Evolutionary conservation across 805 yeast species (phyloP).

Genomic region (Metschnikowia drakensbergensis): DNA sequence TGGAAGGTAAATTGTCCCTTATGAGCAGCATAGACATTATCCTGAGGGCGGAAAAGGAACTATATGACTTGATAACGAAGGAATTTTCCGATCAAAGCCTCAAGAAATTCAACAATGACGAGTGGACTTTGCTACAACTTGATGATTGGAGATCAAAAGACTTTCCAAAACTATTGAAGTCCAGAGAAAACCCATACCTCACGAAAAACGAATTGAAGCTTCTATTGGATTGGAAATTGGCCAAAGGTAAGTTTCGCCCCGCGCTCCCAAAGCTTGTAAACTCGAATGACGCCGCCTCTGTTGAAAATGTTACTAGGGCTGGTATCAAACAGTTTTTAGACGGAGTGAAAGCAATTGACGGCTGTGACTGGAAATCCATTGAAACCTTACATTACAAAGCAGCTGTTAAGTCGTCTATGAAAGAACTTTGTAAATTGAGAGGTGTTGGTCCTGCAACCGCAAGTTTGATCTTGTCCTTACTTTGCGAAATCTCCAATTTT

Average conservation of each 20-base stretch:
- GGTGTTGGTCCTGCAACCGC: constrained; percentile 55
- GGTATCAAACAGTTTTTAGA: constrained; percentile 22
- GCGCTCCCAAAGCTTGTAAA: constrained; percentile 39
- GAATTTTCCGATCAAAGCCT: constrained; percentile 26
- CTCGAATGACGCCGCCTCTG: constrained; percentile 31
- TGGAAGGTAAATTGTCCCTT: too few species aligned
- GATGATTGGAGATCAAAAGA: constrained; percentile 35
- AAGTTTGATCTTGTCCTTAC: constrained; percentile 39
- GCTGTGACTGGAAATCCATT: constrained; percentile 9
- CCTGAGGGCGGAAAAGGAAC: constrained; percentile 8
- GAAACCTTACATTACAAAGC: constrained; percentile 15
- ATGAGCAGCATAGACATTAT: not conserved
- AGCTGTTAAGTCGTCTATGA: constrained; percentile 24
- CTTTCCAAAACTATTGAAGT: constrained; percentile 27
- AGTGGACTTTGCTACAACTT: constrained; percentile 29
- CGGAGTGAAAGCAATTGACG: not conserved
- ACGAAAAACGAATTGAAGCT: constrained; percentile 38
- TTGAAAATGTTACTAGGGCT: constrained; percentile 26
- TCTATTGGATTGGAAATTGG: constrained; percentile 48
- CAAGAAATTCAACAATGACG: constrained; percentile 23
- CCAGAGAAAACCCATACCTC: constrained; percentile 25
- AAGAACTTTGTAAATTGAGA: constrained; percentile 30
- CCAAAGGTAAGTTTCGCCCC: constrained; percentile 42
- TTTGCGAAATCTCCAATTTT: constrained; percentile 17
- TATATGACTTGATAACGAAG: constrained; percentile 27